phyloP scores from a whole-genome alignment of 331 rosid species.

The Cydonia oblonga region DNA sequence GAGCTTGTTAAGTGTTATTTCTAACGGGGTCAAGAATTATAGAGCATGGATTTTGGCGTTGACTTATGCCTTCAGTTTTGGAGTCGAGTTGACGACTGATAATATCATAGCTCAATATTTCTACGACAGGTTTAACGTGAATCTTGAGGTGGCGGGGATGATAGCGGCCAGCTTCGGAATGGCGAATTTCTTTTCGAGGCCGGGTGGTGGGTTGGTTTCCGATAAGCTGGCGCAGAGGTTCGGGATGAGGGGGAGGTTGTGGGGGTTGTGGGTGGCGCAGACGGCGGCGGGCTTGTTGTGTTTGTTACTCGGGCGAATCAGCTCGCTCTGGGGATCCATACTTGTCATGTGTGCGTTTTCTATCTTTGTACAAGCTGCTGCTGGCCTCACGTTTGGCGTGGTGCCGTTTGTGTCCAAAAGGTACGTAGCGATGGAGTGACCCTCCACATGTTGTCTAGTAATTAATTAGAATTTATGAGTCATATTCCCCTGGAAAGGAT shows the following conservation, averaged over 20 bases:
- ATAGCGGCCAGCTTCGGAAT: slow-evolving; percentile 54
- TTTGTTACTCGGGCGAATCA: slow-evolving; percentile 36
- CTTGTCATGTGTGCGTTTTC: slow-evolving; percentile 40
- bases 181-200: slow-evolving; percentile 43
- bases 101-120: slow-evolving; percentile 45
- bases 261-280: slow-evolving; percentile 45
- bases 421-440: not conserved
- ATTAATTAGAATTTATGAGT: not conserved
- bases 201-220: slow-evolving; percentile 38
- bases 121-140: slow-evolving; percentile 38
- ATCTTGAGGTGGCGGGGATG: slow-evolving; percentile 30
- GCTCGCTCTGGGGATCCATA: slow-evolving; percentile 36
- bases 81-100: slow-evolving; percentile 47
- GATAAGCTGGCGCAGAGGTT: slow-evolving; percentile 34
- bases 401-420: slow-evolving; percentile 53
- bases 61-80: slow-evolving; percentile 32
- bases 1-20: not conserved
- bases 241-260: slow-evolving; percentile 49
- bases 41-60: slow-evolving; percentile 46
- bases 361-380: slow-evolving; percentile 40
- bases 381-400: slow-evolving; percentile 44
- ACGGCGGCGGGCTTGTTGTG: slow-evolving; percentile 38
- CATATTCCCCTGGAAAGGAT: not conserved
- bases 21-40: slow-evolving; percentile 25
- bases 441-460: not conserved